A percentile compares a stretch with the other conserved stretches of the same genome.
phyloP scores from a whole-genome alignment of 202 grass and related monocot genomes.

The Cymbopogon flexuosus region DNA sequence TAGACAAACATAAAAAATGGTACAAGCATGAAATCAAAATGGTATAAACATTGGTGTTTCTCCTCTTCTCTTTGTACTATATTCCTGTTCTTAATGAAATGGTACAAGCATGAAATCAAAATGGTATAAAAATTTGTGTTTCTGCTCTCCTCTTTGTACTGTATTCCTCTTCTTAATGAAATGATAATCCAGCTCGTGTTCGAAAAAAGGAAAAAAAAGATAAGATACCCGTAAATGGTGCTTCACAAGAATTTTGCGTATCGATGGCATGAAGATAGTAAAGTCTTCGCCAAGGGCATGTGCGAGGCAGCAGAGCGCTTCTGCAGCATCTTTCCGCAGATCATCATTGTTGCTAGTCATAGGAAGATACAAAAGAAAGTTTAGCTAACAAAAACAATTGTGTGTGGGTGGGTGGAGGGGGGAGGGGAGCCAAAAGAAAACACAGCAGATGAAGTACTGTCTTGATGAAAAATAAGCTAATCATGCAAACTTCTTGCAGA shows the following conservation, averaged over 20 bases:
- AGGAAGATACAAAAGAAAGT: constrained; percentile 11
- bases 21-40: constrained; percentile 5
- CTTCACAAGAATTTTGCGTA: constrained; percentile 87
- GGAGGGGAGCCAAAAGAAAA: neutral
- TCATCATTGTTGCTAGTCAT: constrained; percentile 79
- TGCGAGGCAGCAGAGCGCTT: constrained; percentile 91
- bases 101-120: constrained; percentile 2
- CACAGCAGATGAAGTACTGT: neutral
- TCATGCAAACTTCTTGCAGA: neutral
- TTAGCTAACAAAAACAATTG: neutral
- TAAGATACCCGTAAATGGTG: constrained; percentile 69
- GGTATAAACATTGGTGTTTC: neutral
- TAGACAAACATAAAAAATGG: constrained; percentile 12
- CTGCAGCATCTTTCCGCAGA: constrained; percentile 78
- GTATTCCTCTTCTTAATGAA: neutral
- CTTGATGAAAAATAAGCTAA: neutral
- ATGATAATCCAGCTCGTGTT: neutral
- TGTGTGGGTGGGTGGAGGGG: neutral
- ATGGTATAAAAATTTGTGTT: neutral
- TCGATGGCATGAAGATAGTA: constrained; percentile 76
- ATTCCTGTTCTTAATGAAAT: neutral
- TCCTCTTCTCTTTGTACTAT: neutral
- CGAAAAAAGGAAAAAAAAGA: neutral
- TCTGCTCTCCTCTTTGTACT: neutral
- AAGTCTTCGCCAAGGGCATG: constrained; percentile 93